A percentile compares a stretch with the other conserved stretches of the same genome.
These are phyloP conservation scores for Ascodesmis nigricans DNA, from an alignment of 495 filamentous ascomycete species.

Conservation along the genomic window DNA sequence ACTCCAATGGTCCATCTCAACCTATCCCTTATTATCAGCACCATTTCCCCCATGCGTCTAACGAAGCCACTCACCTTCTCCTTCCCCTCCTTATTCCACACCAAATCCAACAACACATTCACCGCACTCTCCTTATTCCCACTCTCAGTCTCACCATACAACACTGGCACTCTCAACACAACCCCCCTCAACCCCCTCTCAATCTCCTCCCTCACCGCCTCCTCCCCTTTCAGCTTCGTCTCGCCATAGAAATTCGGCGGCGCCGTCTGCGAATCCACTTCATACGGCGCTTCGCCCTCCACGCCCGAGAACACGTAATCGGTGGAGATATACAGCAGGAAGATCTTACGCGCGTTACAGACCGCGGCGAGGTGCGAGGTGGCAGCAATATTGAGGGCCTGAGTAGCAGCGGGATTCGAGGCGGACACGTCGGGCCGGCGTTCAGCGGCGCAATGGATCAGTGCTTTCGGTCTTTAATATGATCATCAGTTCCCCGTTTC, in stretches of 20 bases:
- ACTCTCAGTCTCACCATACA: constrained; percentile 49
- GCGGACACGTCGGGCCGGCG: constrained; percentile 72
- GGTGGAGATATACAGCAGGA: constrained; percentile 82
- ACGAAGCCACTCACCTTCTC: too few species aligned
- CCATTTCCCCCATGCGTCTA: too few species aligned
- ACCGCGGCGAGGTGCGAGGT: constrained; percentile 42
- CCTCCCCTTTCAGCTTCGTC: constrained; percentile 69
- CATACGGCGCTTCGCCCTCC: constrained; percentile 61
- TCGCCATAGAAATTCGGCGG: constrained; percentile 77
- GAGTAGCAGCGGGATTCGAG: constrained; percentile 51
- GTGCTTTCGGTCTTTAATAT: constrained; percentile 43
- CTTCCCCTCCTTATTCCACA: constrained; percentile 43
- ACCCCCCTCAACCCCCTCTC: constrained; percentile 28
- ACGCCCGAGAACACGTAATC: constrained; percentile 81
- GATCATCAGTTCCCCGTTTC: not conserved
- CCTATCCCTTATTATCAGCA: too few species aligned
- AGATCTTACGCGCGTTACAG: constrained; percentile 36
- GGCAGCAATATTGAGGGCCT: constrained; percentile 53
- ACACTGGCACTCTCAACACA: constrained; percentile 64
- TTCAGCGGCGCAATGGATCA: constrained; percentile 86
- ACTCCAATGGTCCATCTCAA: constrained; percentile 81
- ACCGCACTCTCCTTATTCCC: constrained; percentile 63
- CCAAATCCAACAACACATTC: constrained; percentile 51
- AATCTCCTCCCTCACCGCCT: constrained; percentile 40
- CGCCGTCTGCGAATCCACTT: constrained; percentile 35